These are phyloP conservation scores for Sclerotinia glacialis DNA, from an alignment of 2,329 filamentous ascomycete species.

Conservation along the genomic window DNA sequence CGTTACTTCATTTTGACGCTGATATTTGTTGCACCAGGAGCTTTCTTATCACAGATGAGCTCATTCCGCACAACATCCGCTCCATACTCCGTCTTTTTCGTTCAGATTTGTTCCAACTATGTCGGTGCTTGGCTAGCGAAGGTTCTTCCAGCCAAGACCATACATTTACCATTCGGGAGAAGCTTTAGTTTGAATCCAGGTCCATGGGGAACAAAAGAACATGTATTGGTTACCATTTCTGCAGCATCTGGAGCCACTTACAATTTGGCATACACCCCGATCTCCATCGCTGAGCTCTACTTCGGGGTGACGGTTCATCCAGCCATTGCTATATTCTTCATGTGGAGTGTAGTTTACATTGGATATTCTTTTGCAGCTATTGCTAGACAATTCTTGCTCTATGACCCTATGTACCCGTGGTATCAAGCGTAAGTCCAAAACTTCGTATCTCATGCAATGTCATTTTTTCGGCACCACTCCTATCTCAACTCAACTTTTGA, in stretches of 20 bases:
- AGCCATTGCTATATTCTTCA: conserved; percentile 57
- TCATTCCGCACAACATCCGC: conserved; percentile 54
- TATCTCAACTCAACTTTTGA: not conserved
- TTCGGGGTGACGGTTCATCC: conserved; percentile 53
- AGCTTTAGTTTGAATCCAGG: conserved; percentile 43
- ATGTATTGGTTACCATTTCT: conserved; percentile 43
- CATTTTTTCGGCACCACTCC: not conserved
- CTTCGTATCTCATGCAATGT: not conserved
- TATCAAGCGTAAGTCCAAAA: conserved; percentile 31
- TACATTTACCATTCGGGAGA: conserved; percentile 44
- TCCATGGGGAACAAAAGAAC: conserved; percentile 37
- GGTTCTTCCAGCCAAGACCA: conserved; percentile 46
- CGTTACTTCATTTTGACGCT: conserved; percentile 56
- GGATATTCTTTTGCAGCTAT: conserved; percentile 59
- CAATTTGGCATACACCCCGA: conserved; percentile 51
- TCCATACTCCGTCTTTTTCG: conserved; percentile 59
- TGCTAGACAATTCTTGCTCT: conserved; percentile 55
- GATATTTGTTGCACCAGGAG: conserved; percentile 55
- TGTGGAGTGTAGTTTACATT: conserved; percentile 56
- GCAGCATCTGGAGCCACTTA: conserved; percentile 53
- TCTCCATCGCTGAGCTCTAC: conserved; percentile 56
- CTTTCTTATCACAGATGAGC: conserved; percentile 56
- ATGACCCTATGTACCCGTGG: conserved; percentile 57
- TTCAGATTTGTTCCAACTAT: conserved; percentile 51
- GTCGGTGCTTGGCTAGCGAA: conserved; percentile 46